phyloP scores from a whole-genome alignment of 345 rosid genomes.

The Alliaria petiolata region DNA sequence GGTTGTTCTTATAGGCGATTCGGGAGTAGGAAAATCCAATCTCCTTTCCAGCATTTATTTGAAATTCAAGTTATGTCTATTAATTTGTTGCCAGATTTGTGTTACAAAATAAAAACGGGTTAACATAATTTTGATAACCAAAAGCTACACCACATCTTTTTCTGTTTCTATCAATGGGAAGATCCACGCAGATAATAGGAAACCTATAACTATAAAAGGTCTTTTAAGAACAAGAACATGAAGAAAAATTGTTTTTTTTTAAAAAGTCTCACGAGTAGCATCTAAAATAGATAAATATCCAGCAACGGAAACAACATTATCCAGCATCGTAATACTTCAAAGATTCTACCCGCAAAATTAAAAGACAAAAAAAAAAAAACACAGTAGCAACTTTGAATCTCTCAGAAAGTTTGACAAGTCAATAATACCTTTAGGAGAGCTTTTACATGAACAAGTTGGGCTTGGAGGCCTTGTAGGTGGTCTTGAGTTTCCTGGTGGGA shows the following conservation, averaged over 20 bases:
- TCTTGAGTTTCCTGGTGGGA: slow-evolving; percentile 56
- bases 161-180: too few species aligned
- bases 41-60: slow-evolving; percentile 58
- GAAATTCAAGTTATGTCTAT: too few species aligned
- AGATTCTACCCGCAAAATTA: slow-evolving; percentile 3
- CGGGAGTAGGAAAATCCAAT: slow-evolving; percentile 72
- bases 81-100: too few species aligned
- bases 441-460: slow-evolving; percentile 51
- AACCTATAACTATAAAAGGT: neutral
- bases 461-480: slow-evolving; percentile 49
- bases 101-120: too few species aligned
- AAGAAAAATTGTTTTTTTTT: neutral
- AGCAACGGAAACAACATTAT: neutral
- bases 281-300: neutral
- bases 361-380: neutral
- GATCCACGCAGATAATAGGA: neutral
- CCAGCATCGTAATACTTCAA: neutral
- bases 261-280: neutral
- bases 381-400: neutral
- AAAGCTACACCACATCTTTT: too few species aligned
- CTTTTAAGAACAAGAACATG: neutral
- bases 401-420: neutral
- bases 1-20: slow-evolving; percentile 65
- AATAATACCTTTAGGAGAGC: neutral
- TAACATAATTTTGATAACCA: too few species aligned